Base-by-base conservation (phyloP, 805 yeast genomes). In the Suhomyces faveliae region DNA sequence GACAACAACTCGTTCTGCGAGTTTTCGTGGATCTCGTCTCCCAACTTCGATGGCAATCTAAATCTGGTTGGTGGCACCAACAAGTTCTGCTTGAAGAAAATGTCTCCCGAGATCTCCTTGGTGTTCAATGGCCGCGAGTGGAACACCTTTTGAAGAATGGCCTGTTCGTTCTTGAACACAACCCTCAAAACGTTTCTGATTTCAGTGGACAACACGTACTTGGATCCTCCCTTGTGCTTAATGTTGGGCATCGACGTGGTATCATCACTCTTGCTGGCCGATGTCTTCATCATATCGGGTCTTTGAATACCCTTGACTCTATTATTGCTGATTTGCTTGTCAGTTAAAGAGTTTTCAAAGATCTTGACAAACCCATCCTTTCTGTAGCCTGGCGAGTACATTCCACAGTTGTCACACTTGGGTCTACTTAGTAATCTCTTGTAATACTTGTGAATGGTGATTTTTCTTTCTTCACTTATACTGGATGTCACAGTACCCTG, bases 31-130 rank as follows among this genome's bases (percentile, higher is more conserved):
- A 92, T 80, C 66, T 89, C 97, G 48, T 94, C 99, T 48, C 99
- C 99, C 50, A 94, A 76, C 67, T 91, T 91, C 12, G 96, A 85
- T n/a, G 99, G 99, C 56, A 91, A 78, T 67, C 99, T 81, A 76
- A 94, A 94, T 67, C 98, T 79, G 2, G 98, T 95, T 43, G 99
- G 91, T 30, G 99, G 99, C 35, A 95, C 98, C 35, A 90, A 85
- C 49, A 94, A 73, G 4, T 89, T 84, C 56, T 89, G 91, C 58
- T 89, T 78, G 74, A 94, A 95, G 67, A 95, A 94, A 77, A 89
- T 79, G 61, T 92, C 97, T 15, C 96, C 86, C 37, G 66, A 64
- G 3, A 78, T 76, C 3, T 70, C 60, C 8, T 76, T 73, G 21
- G 64, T 61, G 29, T 75, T 73, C 47, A 66, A 74, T 20, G 97